phyloP scores from a whole-genome alignment of 1,284 basidiomycete genomes.

The Marasmius sp. region DNA sequence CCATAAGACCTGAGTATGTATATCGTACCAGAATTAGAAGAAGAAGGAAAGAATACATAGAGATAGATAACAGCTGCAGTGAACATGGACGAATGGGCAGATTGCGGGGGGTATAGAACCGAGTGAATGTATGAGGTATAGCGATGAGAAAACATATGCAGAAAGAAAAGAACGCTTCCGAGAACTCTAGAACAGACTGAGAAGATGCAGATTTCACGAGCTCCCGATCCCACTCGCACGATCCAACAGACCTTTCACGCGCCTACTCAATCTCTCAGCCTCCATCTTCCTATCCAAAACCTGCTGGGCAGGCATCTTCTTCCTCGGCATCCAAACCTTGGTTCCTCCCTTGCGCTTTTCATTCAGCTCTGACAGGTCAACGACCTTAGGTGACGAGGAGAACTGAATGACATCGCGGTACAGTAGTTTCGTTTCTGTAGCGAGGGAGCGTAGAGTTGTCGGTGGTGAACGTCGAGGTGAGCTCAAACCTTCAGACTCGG shows the following conservation, averaged over 20 bases:
- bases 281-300: conserved; percentile 74
- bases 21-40: neutral
- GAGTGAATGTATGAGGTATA: neutral
- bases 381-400: conserved; percentile 75
- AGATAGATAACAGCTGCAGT: neutral
- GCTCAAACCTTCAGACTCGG: conserved; percentile 34
- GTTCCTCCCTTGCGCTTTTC: conserved; percentile 38
- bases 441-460: conserved; percentile 63
- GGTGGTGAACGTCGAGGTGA: conserved; percentile 29
- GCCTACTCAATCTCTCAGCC: conserved; percentile 65
- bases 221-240: conserved; percentile 23
- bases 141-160: neutral
- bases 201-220: neutral
- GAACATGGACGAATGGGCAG: neutral
- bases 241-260: conserved; percentile 70
- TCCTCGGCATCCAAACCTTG: conserved; percentile 69
- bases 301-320: conserved; percentile 78
- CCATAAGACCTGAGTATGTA: neutral
- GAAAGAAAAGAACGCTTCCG: neutral
- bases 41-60: neutral
- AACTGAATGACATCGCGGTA: conserved; percentile 83
- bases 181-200: neutral
- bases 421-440: conserved; percentile 78
- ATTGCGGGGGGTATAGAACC: neutral
- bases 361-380: conserved; percentile 73